Conservation (phyloP, 2,329 filamentous ascomycete genomes). For the Sporothrix euskadiensis region DNA sequence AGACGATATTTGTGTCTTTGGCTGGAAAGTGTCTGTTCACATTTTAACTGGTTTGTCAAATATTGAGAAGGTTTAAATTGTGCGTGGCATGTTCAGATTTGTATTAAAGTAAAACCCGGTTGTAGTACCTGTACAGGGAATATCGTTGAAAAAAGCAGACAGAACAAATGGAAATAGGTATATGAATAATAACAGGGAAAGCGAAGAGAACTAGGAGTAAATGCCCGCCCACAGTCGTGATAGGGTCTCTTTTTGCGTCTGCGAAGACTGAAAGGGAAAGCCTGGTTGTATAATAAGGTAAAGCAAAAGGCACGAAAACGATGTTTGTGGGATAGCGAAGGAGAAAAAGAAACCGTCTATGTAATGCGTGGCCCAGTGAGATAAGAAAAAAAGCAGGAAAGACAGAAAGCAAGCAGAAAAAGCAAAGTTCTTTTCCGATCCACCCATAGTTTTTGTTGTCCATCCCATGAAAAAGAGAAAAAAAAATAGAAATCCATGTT, state of each 20-base stretch:
- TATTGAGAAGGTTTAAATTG: neutral
- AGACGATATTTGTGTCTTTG: neutral
- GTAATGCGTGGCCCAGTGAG: constrained; percentile 27
- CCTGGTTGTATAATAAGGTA: neutral
- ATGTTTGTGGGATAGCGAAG: neutral
- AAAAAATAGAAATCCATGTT: neutral
- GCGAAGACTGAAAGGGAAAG: constrained; percentile 10
- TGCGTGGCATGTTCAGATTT: neutral
- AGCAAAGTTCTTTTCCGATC: constrained; percentile 29
- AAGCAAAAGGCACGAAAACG: neutral
- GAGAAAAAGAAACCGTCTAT: constrained; percentile 25
- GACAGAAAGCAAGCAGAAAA: constrained; percentile 13
- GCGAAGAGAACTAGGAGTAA: neutral
- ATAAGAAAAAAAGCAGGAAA: neutral
- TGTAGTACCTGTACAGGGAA: constrained; percentile 22
- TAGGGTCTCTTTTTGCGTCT: neutral
- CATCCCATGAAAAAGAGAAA: constrained; percentile 19
- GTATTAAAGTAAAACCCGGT: constrained; percentile 8
- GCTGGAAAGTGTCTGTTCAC: neutral
- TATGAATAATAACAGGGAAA: neutral
- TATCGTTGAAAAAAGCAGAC: constrained; percentile 15
- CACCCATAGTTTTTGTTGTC: constrained; percentile 27
- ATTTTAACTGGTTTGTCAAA: neutral
- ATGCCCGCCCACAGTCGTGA: neutral
- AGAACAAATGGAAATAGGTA: constrained; percentile 23